phyloP scores from a whole-genome alignment of 2,329 filamentous ascomycete genomes.

The Pseudocercospora crystallina region DNA sequence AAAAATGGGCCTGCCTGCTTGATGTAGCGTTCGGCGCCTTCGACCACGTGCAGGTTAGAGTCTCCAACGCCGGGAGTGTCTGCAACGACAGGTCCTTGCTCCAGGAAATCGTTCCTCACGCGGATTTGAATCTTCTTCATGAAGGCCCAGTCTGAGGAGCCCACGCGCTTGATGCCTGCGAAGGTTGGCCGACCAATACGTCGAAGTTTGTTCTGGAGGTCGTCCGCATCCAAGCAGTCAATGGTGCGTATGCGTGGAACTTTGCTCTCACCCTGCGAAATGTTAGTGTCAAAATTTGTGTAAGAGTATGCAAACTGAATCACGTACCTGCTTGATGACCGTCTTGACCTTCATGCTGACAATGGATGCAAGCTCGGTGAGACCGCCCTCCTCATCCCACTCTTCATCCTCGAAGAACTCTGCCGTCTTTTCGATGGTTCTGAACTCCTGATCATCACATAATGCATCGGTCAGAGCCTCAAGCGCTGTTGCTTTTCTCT shows the following conservation, averaged over 20 bases:
- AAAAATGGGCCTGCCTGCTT: conserved; percentile 16
- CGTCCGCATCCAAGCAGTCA: not conserved
- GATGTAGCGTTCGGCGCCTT: conserved; percentile 17
- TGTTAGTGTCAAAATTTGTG: not conserved
- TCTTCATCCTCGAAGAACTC: too few relatives aligned
- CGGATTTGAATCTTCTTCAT: conserved; percentile 16
- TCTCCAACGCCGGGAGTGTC: conserved; percentile 23
- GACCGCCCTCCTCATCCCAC: too few relatives aligned
- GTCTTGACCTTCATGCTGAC: too few relatives aligned
- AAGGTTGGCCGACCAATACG: not conserved
- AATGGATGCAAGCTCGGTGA: too few relatives aligned
- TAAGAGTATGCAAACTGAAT: too few relatives aligned
- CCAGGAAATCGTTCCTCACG: conserved; percentile 12
- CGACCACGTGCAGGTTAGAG: conserved; percentile 16
- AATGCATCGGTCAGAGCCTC: conserved; percentile 7
- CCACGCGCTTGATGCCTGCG: not conserved
- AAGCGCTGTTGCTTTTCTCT: conserved; percentile 4
- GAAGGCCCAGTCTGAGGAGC: conserved; percentile 20
- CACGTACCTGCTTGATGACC: too few relatives aligned
- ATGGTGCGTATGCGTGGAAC: not conserved
- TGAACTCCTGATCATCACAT: conserved; percentile 5
- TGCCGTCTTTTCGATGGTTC: not conserved
- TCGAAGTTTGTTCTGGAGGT: conserved; percentile 8
- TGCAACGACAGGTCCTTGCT: conserved; percentile 16
- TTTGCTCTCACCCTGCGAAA: not conserved